Evolutionary conservation across 805 yeast species (phyloP).

Genomic region (Torulaspora microellipsoides): DNA sequence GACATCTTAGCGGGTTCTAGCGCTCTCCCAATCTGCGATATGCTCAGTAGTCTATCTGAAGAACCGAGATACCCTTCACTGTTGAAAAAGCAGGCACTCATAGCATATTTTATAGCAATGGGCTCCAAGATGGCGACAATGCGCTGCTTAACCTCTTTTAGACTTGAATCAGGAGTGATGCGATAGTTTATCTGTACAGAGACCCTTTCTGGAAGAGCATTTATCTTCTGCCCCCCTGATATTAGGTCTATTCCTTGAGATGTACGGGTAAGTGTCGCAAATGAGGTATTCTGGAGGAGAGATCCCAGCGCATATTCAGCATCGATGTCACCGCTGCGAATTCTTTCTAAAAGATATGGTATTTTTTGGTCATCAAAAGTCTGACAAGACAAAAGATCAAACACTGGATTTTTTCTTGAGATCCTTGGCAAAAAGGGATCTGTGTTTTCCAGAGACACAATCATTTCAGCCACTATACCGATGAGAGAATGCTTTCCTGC

Average conservation of each 20-base stretch:
- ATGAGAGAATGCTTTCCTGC: conserved; percentile 5
- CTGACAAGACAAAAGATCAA: not conserved
- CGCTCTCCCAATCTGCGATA: conserved; percentile 5
- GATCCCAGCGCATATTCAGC: conserved; percentile 4
- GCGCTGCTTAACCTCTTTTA: conserved; percentile 2
- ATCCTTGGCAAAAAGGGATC: conserved; percentile 2
- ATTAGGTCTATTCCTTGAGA: conserved; percentile 6
- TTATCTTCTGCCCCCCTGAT: conserved; percentile 4
- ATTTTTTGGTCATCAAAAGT: conserved; percentile 1
- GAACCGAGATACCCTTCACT: not conserved
- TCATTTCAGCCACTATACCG: conserved; percentile 5
- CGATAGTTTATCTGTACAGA: conserved; percentile 4
- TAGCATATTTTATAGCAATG: not conserved
- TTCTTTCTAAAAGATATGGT: not conserved
- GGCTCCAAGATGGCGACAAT: conserved; percentile 1
- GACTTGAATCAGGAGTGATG: conserved; percentile 3
- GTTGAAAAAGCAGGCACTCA: conserved; percentile 1
- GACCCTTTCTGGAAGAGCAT: conserved; percentile 6
- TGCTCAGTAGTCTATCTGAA: conserved; percentile 1
- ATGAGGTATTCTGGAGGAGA: conserved; percentile 3
- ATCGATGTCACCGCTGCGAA: conserved; percentile 1
- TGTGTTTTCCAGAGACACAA: conserved; percentile 2
- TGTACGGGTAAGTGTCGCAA: conserved; percentile 2
- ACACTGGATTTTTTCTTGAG: not conserved
- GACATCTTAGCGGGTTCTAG: conserved; percentile 4